Base-by-base conservation (phyloP, 106 monocot genomes). In the Triglochin maritima region DNA sequence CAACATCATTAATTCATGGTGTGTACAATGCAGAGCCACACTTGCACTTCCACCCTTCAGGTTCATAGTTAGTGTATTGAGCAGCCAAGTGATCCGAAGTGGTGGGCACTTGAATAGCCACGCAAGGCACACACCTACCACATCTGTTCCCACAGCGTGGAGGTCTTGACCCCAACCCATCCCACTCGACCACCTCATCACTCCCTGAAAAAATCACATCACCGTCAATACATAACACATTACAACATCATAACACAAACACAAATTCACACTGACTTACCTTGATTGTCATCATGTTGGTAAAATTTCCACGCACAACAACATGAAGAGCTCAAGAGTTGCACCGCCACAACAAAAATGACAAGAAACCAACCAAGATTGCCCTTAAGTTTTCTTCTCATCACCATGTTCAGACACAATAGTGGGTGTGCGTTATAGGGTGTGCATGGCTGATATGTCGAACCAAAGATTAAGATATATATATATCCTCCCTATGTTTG, bases 1-100 rank as follows among this genome's bases (percentile, higher is more conserved):
- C 29, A 29, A 29, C 29, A 29, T 29, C 14, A 9, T 52, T 51
- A 9, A 10, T 8, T 73, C 65, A 89, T 1, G 89, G 86, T 49
- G 83, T 79, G 50, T 72, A 81, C 52, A 86, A 74, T 44, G 79
- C 44, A 53, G 86, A 74, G 44, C 81, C 83, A 62, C 89, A 89
- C 50, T 86, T 86, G 86, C 89, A 89, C 69, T 83, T 89, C 89
- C 89, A 89, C 0, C 83, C 86, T 59, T 86, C 86, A 0, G 85
- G 86, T 64, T 86, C 86, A 62, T 89, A 89, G 78, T 89, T 89
- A 42, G 86, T 51, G 57, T 76, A 83, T 46, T 78, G 72, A 43
- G 67, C 4, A 3, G 46, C n/a, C 13, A 56, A 7, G 2, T 14
- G 66, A n/a, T 47, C 56, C 10, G 49, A 58, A 50, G 66, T 63